phyloP scores from a whole-genome alignment of 179 eudicot genomes.

The Nepenthes alata region DNA sequence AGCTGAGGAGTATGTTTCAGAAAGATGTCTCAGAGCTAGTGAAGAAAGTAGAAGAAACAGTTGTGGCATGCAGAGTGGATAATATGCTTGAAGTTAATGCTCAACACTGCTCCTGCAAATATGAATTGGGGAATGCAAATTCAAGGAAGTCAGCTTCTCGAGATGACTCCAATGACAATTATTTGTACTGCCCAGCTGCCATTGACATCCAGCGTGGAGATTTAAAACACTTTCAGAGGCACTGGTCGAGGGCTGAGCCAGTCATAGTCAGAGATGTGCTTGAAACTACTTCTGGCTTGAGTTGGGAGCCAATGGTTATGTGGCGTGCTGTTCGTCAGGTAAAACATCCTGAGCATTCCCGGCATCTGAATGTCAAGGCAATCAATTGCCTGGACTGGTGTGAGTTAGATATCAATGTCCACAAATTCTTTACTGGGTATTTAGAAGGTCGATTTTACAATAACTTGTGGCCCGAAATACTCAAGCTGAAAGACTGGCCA shows the following conservation, averaged over 20 bases:
- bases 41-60: constrained; percentile 30
- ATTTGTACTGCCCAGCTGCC: constrained; percentile 47
- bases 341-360: constrained; percentile 22
- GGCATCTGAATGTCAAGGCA: constrained; percentile 33
- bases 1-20: constrained; percentile 32
- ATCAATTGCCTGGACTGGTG: constrained; percentile 69
- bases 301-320: constrained; percentile 99
- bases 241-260: constrained; percentile 81
- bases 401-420: constrained; percentile 48
- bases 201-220: constrained; percentile 23
- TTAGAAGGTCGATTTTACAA: constrained; percentile 24
- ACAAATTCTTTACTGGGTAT: constrained; percentile 45
- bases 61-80: constrained; percentile 11
- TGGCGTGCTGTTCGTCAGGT: constrained; percentile 80
- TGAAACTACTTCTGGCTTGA: constrained; percentile 53
- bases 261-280: constrained; percentile 61
- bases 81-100: constrained; percentile 13
- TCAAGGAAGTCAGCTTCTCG: constrained; percentile 53
- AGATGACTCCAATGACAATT: constrained; percentile 42
- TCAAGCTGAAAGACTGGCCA: constrained; percentile 75
- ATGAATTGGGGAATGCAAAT: constrained; percentile 10
- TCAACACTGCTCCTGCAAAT: constrained; percentile 32
- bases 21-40: constrained; percentile 41
- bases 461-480: constrained; percentile 38
- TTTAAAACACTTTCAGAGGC: constrained; percentile 54